Conservation (phyloP, 768 basidiomycete species). For the Amanita molliuscula region DNA sequence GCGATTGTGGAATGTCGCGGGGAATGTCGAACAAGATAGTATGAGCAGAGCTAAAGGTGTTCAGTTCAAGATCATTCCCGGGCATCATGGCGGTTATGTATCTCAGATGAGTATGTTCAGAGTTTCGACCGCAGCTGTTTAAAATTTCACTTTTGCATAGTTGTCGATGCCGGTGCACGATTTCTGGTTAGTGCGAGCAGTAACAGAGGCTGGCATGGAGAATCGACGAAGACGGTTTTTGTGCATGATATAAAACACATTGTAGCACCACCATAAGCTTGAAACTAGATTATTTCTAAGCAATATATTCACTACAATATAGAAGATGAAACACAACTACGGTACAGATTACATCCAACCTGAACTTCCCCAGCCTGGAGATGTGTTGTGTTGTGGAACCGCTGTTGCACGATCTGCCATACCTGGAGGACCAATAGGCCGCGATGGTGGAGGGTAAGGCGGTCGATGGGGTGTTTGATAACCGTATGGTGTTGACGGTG, state of each 20-base stretch:
- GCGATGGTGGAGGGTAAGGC: constrained; percentile 28
- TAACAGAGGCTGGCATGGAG: constrained; percentile 90
- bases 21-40: constrained; percentile 59
- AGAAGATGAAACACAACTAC: background rate
- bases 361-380: constrained; percentile 15
- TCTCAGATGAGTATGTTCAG: constrained; percentile 70
- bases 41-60: constrained; percentile 54
- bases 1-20: constrained; percentile 85
- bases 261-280: constrained; percentile 11
- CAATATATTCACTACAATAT: constrained; percentile 7
- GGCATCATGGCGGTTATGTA: constrained; percentile 90
- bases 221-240: constrained; percentile 82
- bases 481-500: constrained; percentile 28
- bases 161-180: constrained; percentile 73
- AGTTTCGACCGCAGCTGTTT: background rate
- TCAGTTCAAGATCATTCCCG: constrained; percentile 91
- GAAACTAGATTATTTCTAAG: constrained; percentile 6
- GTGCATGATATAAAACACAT: constrained; percentile 74
- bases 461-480: constrained; percentile 40
- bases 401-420: constrained; percentile 60
- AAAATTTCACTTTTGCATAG: constrained; percentile 27
- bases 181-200: constrained; percentile 91
- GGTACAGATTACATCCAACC: constrained; percentile 1
- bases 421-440: constrained; percentile 36
- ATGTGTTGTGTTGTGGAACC: constrained; percentile 33